A percentile compares a stretch with the other conserved stretches of the same genome.
Conservation (phyloP, 305 asterid genomes). For the Solanum hybrid region DNA sequence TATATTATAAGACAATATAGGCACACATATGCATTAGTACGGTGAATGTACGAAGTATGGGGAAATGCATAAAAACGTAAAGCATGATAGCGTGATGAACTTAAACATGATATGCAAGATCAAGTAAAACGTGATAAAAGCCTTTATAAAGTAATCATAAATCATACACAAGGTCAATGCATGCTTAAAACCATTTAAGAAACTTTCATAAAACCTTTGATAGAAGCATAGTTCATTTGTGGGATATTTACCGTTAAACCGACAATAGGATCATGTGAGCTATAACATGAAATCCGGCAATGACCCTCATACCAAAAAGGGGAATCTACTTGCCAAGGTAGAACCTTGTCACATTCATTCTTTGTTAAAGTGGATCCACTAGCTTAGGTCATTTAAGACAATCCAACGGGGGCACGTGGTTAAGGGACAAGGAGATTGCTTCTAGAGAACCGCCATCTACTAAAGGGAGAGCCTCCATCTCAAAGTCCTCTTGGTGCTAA, state of each 20-base stretch:
- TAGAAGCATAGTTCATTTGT: neutral
- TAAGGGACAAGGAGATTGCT: neutral
- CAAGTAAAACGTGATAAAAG: neutral
- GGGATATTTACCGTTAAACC: neutral
- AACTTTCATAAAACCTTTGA: neutral
- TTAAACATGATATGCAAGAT: neutral
- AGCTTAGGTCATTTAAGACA: neutral
- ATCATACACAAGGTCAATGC: neutral
- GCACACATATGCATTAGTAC: neutral
- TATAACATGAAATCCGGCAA: neutral
- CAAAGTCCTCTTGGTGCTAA: neutral
- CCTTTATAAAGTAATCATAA: neutral
- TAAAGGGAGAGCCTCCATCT: neutral
- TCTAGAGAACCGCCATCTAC: neutral
- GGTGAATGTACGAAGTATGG: neutral
- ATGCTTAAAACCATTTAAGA: neutral
- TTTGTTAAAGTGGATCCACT: neutral
- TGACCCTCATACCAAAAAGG: neutral
- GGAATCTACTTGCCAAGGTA: neutral
- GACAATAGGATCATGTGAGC: neutral
- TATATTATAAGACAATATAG: neutral
- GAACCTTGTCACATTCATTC: neutral
- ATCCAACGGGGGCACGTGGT: neutral
- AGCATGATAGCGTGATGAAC: neutral
- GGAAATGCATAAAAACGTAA: neutral